Base-by-base conservation (phyloP, 2,329 filamentous ascomycete genomes). In the Bipolaris cookei region DNA sequence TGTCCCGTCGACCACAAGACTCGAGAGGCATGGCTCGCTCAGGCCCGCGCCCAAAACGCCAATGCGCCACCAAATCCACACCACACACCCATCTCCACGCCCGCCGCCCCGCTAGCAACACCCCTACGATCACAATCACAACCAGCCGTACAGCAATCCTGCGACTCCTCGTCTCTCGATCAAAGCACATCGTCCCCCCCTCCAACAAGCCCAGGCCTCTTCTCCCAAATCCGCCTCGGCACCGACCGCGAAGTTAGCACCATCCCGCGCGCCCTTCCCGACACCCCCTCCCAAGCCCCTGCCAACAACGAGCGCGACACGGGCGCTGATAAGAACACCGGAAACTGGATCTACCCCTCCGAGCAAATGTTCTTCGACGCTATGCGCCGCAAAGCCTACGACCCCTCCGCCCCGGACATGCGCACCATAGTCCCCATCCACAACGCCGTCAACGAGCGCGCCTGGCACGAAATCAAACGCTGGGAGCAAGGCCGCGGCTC, bases 361-460 rank as follows among this genome's bases (percentile, higher is more conserved):
- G 94, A 98, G 76, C 90, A 91, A 72, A 96, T 97, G 88, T 99
- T 99, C 82, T 98, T 98, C 80, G 91, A 96, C 45, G 95, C 95
- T 42, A 94, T 99, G 87, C 87, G 90, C 81, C 89, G 94, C 73
- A 99, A 99, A 78, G 90, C 89, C 41, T 89, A 92, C 80, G 86
- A 88, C 59, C 88, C 85, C 28, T 80, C 83, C 13, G 86, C 85
- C 0, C 81, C 83, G 5, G 92, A 97, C 77, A 97, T 97, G 89
- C 88, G 86, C 70, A 90, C 90, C 32, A 93, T 98, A 32, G 93
- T 98, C 52, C 95, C 92, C 2, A 98, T 98, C 69, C 95, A 99
- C 80, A 99, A 99, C 75, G 95, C 95, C 42, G 95, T 99, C 61
- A 99, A 99, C 78, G 95, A 99, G 84, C 84, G 91, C 39, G 95